A percentile compares a stretch with the other conserved stretches of the same genome.
phyloP scores from a whole-genome alignment of 164 flowering plant genomes.

The Vitis labrusca region DNA sequence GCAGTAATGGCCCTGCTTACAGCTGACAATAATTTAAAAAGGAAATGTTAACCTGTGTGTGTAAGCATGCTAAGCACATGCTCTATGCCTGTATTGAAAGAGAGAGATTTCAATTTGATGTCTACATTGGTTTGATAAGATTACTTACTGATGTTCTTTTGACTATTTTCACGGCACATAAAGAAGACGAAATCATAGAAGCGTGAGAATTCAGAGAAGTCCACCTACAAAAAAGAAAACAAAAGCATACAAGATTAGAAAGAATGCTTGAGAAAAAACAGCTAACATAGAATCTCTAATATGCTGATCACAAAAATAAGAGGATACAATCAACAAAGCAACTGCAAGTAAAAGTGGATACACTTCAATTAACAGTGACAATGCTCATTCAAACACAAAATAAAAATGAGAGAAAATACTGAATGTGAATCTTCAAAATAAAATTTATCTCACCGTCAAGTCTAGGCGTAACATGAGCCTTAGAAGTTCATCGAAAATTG shows the following conservation, averaged over 20 bases:
- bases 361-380: neutral
- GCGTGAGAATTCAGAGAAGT: constrained; percentile 64
- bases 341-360: neutral
- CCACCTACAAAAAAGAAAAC: constrained; percentile 45
- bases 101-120: no score
- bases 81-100: no score
- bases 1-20: constrained; percentile 73
- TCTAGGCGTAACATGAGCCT: constrained; percentile 61
- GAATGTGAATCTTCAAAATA: neutral
- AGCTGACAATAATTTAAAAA: constrained; percentile 47
- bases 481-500: constrained; percentile 55
- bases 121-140: neutral
- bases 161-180: constrained; percentile 87
- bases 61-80: no score
- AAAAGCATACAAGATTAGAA: neutral
- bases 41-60: neutral
- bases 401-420: neutral
- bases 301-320: neutral
- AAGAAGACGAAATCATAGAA: constrained; percentile 95
- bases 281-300: neutral
- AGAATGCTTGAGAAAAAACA: no score
- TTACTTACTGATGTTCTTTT: constrained; percentile 85
- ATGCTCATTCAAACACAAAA: neutral
- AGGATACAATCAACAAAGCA: neutral
- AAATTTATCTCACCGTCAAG: constrained; percentile 47